Evolutionary conservation across 352 stramenopile genomes (phyloP).

Genomic region (Discostella stelligera): DNA sequence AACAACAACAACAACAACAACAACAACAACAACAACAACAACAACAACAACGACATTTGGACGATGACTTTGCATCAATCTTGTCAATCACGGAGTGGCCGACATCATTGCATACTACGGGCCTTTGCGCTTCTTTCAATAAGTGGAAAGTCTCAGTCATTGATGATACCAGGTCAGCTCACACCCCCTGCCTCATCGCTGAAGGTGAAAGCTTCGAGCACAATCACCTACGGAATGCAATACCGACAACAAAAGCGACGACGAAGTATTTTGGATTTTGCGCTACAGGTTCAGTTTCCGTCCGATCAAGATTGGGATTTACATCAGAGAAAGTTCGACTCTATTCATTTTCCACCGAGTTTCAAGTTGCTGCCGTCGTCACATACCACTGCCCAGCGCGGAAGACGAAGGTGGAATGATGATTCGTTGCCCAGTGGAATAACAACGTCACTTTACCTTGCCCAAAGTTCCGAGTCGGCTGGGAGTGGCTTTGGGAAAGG

Average conservation of each 20-base stretch:
- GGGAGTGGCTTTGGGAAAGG: conserved; percentile 15
- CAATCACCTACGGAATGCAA: neutral
- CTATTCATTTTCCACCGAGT: neutral
- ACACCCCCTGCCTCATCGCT: neutral
- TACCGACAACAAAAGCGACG: conserved; percentile 11
- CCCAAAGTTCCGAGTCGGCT: conserved; percentile 29
- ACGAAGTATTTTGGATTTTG: conserved; percentile 3
- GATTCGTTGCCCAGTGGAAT: conserved; percentile 3
- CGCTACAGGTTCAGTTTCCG: conserved; percentile 22
- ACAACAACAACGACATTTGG: too few species aligned
- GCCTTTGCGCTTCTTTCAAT: conserved; percentile 26
- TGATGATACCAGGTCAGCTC: conserved; percentile 16
- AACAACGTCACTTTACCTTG: conserved; percentile 22
- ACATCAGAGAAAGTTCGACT: neutral
- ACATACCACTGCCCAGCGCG: neutral
- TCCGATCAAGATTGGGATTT: neutral
- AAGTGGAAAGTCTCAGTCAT: conserved; percentile 13
- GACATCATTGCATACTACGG: conserved; percentile 20
- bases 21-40: too few species aligned
- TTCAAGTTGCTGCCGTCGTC: neutral
- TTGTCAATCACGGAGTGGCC: neutral
- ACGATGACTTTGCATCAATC: neutral
- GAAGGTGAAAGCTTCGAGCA: neutral
- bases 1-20: too few species aligned
- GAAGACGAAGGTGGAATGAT: neutral